These are phyloP conservation scores for Byssothecium circinans DNA, from an alignment of 2,329 filamentous ascomycete species.

Conservation along the genomic window DNA sequence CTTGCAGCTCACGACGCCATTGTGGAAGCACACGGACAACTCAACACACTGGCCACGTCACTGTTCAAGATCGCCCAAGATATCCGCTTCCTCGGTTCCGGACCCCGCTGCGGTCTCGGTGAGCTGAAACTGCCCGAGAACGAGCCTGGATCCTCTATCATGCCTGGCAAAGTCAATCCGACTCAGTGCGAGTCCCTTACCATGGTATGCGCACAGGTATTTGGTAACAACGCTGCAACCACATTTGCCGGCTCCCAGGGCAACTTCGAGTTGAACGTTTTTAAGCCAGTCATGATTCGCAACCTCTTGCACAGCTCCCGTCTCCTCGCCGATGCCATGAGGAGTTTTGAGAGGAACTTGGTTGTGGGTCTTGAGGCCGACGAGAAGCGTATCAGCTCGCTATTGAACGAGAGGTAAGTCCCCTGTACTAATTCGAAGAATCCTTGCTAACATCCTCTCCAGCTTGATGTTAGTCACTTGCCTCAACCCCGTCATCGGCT, in stretches of 20 bases:
- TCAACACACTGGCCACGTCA: conserved; percentile 89
- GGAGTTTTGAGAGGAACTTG: conserved; percentile 91
- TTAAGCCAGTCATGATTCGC: conserved; percentile 94
- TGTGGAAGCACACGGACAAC: conserved; percentile 87
- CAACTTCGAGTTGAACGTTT: conserved; percentile 98
- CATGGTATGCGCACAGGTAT: conserved; percentile 97
- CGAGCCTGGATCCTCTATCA: conserved; percentile 96
- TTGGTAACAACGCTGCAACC: conserved; percentile 92
- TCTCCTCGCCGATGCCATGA: conserved; percentile 88
- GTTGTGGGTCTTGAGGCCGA: conserved; percentile 87
- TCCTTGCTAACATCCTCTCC: not conserved
- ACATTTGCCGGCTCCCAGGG: conserved; percentile 96
- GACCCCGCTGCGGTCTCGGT: conserved; percentile 91
- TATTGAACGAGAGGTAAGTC: conserved; percentile 90
- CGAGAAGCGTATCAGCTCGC: conserved; percentile 83
- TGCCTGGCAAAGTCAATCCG: conserved; percentile 99
- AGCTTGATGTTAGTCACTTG: conserved; percentile 98
- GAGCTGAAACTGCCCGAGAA: conserved; percentile 95
- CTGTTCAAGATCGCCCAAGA: conserved; percentile 99
- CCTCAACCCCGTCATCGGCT: conserved; percentile 88
- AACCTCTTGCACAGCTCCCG: conserved; percentile 92
- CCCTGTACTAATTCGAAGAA: not conserved
- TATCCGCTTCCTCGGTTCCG: conserved; percentile 93
- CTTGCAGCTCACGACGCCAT: conserved; percentile 94
- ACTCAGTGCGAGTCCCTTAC: conserved; percentile 97